A percentile compares a stretch with the other conserved stretches of the same genome.
These are phyloP conservation scores for Carex pumila DNA, from an alignment of 176 grass and related monocot genomes.

Conservation along the genomic window DNA sequence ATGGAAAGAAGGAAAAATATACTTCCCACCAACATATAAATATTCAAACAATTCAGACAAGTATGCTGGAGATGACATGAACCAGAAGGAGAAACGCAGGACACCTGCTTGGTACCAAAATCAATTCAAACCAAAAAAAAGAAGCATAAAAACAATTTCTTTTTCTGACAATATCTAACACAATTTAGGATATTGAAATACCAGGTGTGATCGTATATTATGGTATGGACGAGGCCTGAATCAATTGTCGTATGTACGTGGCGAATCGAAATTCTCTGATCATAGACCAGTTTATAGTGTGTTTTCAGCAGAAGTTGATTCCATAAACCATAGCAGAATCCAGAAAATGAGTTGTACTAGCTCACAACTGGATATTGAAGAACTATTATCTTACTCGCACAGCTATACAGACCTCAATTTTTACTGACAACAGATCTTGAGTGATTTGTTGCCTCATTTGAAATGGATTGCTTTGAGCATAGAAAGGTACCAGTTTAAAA, in stretches of 20 bases:
- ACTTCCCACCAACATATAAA: slow-evolving; percentile 95
- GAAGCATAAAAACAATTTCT: neutral
- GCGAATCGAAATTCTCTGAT: slow-evolving; percentile 88
- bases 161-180: neutral
- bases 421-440: slow-evolving; percentile 39
- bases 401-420: slow-evolving; percentile 87
- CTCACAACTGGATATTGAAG: slow-evolving; percentile 74
- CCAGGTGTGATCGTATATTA: slow-evolving; percentile 91
- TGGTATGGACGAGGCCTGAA: slow-evolving; percentile 84
- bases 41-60: slow-evolving; percentile 96
- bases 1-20: slow-evolving; percentile 88
- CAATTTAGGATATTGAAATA: neutral
- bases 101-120: slow-evolving; percentile 81
- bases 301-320: slow-evolving; percentile 86
- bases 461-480: neutral
- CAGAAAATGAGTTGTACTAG: slow-evolving; percentile 78
- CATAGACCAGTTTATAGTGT: slow-evolving; percentile 86
- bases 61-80: slow-evolving; percentile 82
- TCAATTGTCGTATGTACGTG: slow-evolving; percentile 86
- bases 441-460: neutral
- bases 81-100: slow-evolving; percentile 79
- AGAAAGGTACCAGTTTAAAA: neutral
- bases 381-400: slow-evolving; percentile 74
- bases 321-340: slow-evolving; percentile 85
- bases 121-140: neutral